Evolutionary conservation across 179 eudicot species (phyloP).

Genomic region (Gypsophila paniculata): DNA sequence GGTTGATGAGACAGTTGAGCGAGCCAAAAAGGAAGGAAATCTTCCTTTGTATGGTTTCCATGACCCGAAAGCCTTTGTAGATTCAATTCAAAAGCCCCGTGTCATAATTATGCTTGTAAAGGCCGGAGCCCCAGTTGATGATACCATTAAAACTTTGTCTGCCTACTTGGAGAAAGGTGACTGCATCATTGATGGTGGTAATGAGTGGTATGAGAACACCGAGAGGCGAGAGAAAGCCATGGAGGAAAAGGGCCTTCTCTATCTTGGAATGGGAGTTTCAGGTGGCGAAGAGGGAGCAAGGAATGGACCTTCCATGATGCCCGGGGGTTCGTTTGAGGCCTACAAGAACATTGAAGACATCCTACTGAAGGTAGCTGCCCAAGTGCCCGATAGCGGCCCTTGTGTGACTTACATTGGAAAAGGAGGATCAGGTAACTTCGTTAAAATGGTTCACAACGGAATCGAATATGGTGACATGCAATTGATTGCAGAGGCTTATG

Average conservation of each 20-base stretch:
- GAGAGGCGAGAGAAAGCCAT: constrained; percentile 74
- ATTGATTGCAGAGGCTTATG: constrained; percentile 89
- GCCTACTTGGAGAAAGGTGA: constrained; percentile 75
- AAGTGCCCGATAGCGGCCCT: constrained; percentile 85
- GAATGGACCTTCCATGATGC: constrained; percentile 88
- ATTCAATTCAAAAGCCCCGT: constrained; percentile 81
- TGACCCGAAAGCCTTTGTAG: constrained; percentile 70
- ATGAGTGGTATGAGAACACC: constrained; percentile 90
- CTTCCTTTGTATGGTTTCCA: constrained; percentile 70
- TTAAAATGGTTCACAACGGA: constrained; percentile 89
- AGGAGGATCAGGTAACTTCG: constrained; percentile 91
- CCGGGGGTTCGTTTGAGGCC: constrained; percentile 83
- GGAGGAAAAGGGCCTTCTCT: constrained; percentile 64
- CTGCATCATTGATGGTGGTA: constrained; percentile 82
- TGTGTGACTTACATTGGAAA: constrained; percentile 85
- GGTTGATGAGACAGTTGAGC: constrained; percentile 71
- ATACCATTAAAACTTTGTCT: constrained; percentile 70
- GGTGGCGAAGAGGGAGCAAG: constrained; percentile 98
- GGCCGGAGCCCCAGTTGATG: constrained; percentile 85
- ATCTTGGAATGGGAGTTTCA: constrained; percentile 97
- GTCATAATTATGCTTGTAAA: constrained; percentile 83
- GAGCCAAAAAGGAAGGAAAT: constrained; percentile 73
- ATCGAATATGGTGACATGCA: constrained; percentile 96
- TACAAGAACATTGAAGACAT: constrained; percentile 79
- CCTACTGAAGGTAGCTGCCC: constrained; percentile 82